Evolutionary conservation across 108 stramenopile genomes (phyloP), one percentile per base, ranked within the genome.

Genomic region (Conticribra weissflogii): DNA sequence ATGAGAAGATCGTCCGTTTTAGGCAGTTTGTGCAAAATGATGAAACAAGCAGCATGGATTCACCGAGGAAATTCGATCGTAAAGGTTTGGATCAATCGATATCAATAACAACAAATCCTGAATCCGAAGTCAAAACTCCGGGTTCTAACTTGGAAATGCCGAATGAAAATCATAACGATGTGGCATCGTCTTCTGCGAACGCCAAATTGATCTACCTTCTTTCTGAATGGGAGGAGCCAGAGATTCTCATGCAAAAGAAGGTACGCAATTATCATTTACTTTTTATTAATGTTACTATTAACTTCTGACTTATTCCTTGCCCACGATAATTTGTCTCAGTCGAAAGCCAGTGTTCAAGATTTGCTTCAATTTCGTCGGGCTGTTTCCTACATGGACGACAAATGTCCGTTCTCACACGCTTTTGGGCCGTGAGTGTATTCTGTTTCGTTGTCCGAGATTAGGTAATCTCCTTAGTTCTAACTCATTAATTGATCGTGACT

Each of bases 311-410:
- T 36, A 5, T 21, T 53, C 52, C 7, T 9, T n/a, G 16, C 30
- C 16, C 2, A 31, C 18, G 31, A 2, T 58, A 41, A 41, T 41
- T 41, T 48, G 12, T 32, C 51, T 29, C n/a, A 80, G 59, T 52
- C 63, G 15, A 60, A 71, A 45, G 74, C 82, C 24, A 69, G 79
- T 18, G 83, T 90, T 3, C 58, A 71, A 2, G 88, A 93, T 27
- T 83, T 92, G 32, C 60, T 92, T 0, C 51, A 83, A 50, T 89
- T 92, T 46, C 77, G 81, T 9, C 72, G 88, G 58, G 79, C 87
- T 19, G 71, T 90, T 19, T 54, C 79, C 7, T 83, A 72, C 68
- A 84, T 94, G 84, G 85, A 91, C 45, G 68, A 72, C 18, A 49
- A 61, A 21, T 85, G 83, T 69, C 83, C 86, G 29, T 86, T 92